These are phyloP conservation scores for Talaromyces rugulosus DNA, from an alignment of 2,329 filamentous ascomycete species.

Conservation along the genomic window DNA sequence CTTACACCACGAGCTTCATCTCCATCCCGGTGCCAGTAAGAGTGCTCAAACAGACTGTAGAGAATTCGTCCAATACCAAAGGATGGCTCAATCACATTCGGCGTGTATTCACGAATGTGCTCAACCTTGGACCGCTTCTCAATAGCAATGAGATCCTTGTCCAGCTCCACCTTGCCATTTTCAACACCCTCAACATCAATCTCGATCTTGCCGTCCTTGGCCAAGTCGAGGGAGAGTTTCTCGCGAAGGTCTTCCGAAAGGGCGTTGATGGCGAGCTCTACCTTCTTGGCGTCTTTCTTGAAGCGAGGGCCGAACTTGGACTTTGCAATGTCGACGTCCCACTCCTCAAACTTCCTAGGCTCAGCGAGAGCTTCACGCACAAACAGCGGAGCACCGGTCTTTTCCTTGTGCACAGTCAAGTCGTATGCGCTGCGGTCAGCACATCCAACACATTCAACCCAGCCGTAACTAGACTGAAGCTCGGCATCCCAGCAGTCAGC, in stretches of 20 bases:
- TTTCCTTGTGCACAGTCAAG: conserved; percentile 84
- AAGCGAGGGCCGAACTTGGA: conserved; percentile 94
- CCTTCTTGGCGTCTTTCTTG: conserved; percentile 86
- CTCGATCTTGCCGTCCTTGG: conserved; percentile 68
- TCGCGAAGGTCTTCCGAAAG: conserved; percentile 78
- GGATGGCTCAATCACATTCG: conserved; percentile 94
- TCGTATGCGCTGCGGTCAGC: conserved; percentile 95
- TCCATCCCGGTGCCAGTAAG: conserved; percentile 84
- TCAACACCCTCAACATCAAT: conserved; percentile 66
- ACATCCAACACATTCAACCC: conserved; percentile 98
- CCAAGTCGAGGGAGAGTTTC: conserved; percentile 69
- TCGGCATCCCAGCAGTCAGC: conserved; percentile 98
- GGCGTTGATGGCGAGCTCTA: conserved; percentile 73
- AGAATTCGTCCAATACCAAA: conserved; percentile 95
- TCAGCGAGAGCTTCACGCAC: conserved; percentile 77
- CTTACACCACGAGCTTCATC: conserved; percentile 84
- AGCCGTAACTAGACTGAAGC: conserved; percentile 84
- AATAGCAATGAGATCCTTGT: conserved; percentile 74
- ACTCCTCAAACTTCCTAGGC: conserved; percentile 79
- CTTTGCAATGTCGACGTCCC: conserved; percentile 81
- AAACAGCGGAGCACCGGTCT: conserved; percentile 79
- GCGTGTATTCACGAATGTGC: conserved; percentile 84
- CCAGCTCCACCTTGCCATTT: conserved; percentile 72
- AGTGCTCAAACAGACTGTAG: conserved; percentile 89
- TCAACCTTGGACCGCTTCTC: conserved; percentile 79